Evolutionary conservation across 1,284 basidiomycete genomes (phyloP).

Genomic region (Mycosarcoma maydis): DNA sequence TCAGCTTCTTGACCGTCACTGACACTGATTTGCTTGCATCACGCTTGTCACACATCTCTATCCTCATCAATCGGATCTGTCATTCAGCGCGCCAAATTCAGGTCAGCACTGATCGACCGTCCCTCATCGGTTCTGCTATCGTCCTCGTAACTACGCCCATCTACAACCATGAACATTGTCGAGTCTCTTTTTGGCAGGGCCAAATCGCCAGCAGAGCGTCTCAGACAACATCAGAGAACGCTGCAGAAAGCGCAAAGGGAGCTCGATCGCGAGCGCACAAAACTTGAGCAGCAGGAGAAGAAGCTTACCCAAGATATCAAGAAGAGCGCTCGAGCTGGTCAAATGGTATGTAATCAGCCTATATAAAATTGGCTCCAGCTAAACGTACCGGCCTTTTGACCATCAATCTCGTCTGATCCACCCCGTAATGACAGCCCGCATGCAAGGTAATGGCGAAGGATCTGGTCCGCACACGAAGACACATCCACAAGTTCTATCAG

Average conservation of each 20-base stretch:
- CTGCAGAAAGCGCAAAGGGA: conserved; percentile 96
- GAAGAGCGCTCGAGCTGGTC: conserved; percentile 92
- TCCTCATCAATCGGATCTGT: conserved; percentile 6
- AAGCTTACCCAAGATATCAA: conserved; percentile 82
- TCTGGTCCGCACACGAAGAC: conserved; percentile 91
- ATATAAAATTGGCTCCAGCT: background rate
- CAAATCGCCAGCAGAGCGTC: conserved; percentile 92
- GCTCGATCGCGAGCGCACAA: conserved; percentile 90
- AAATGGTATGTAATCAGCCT: conserved; percentile 79
- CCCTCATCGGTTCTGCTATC: too few relatives aligned
- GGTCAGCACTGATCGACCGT: background rate
- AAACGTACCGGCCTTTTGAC: background rate
- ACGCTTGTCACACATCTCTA: background rate
- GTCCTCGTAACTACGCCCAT: too few relatives aligned
- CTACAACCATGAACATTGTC: conserved; percentile 46
- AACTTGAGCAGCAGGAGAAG: conserved; percentile 84
- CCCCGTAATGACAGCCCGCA: conserved; percentile 38
- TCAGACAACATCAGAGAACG: conserved; percentile 93
- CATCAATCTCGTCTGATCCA: background rate
- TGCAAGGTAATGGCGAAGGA: conserved; percentile 99
- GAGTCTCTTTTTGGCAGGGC: conserved; percentile 79
- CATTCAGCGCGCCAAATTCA: background rate
- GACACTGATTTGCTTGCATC: background rate
- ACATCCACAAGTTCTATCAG: conserved; percentile 97
- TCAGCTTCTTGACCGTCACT: conserved; percentile 1